phyloP scores from a whole-genome alignment of 1,139 yeast genomes.

The Saccharomyces hybrid region DNA sequence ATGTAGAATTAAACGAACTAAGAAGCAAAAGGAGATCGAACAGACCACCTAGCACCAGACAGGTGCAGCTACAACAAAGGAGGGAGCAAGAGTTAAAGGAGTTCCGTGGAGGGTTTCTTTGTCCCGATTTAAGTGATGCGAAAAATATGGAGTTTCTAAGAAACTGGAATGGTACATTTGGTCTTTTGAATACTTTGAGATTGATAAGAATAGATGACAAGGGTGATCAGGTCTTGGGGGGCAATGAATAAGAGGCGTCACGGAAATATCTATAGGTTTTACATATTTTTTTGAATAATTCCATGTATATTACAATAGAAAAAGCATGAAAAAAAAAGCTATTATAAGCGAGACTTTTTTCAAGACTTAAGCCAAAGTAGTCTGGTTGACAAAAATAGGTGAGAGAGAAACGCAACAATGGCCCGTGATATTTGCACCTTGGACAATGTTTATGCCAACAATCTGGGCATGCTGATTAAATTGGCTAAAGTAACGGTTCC shows the following conservation, averaged over 20 bases:
- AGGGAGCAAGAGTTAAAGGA: constrained; percentile 53
- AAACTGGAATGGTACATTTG: constrained; percentile 75
- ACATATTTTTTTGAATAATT: constrained; percentile 10
- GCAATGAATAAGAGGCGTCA: constrained; percentile 6
- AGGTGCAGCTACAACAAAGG: constrained; percentile 55
- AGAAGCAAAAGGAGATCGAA: constrained; percentile 66
- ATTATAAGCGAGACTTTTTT: not conserved
- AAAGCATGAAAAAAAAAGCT: not conserved
- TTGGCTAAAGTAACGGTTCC: constrained; percentile 5
- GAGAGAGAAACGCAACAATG: constrained; percentile 8
- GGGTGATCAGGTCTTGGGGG: constrained; percentile 26
- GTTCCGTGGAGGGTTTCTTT: constrained; percentile 61
- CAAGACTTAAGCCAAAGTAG: not conserved
- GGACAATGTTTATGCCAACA: constrained; percentile 26
- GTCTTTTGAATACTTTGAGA: constrained; percentile 64
- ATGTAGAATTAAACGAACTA: constrained; percentile 60
- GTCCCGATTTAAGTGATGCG: constrained; percentile 64
- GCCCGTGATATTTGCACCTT: constrained; percentile 17
- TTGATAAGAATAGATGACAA: constrained; percentile 24
- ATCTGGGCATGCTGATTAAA: constrained; percentile 15
- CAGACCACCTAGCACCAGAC: constrained; percentile 73
- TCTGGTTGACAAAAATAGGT: not conserved
- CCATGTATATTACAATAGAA: constrained; percentile 9
- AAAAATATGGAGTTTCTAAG: constrained; percentile 52
- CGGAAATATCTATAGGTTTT: not conserved